Evolutionary conservation across 140 eudicot species (phyloP).

Genomic region (Anethum foeniculum): DNA sequence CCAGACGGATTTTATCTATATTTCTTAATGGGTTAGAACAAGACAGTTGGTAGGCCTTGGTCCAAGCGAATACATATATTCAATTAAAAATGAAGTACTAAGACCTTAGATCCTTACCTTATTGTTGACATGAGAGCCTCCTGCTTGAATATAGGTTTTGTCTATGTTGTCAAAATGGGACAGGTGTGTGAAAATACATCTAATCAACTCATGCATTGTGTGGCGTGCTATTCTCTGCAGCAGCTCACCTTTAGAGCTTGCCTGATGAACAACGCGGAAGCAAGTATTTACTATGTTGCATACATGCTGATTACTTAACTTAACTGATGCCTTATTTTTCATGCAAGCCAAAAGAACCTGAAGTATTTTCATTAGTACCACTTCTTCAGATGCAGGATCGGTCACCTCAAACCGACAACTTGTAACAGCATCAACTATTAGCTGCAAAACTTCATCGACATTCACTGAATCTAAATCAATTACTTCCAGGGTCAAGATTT

Average conservation of each 20-base stretch:
- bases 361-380: constrained; percentile 7
- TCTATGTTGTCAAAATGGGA: not conserved
- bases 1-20: not conserved
- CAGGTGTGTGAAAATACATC: constrained; percentile 4
- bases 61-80: not conserved
- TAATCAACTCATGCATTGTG: not conserved
- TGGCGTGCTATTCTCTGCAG: constrained; percentile 11
- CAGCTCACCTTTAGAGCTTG: constrained; percentile 6
- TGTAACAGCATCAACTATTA: constrained; percentile 4
- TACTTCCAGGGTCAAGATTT: constrained; percentile 1
- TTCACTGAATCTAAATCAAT: not conserved
- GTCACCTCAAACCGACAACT: constrained; percentile 11
- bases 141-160: not conserved
- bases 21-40: not conserved
- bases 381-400: constrained; percentile 8
- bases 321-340: constrained; percentile 5
- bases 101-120: not conserved
- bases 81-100: not conserved
- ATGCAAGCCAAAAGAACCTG: constrained; percentile 10
- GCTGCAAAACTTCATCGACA: not conserved
- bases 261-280: constrained; percentile 10
- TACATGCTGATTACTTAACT: constrained; percentile 3
- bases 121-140: constrained; percentile 15
- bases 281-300: constrained; percentile 3
- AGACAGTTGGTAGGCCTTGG: not conserved